These are phyloP conservation scores for Thuidium tamariscinum DNA, from an alignment of 225 moss, liverwort and hornwort genomes.

Conservation along the genomic window DNA sequence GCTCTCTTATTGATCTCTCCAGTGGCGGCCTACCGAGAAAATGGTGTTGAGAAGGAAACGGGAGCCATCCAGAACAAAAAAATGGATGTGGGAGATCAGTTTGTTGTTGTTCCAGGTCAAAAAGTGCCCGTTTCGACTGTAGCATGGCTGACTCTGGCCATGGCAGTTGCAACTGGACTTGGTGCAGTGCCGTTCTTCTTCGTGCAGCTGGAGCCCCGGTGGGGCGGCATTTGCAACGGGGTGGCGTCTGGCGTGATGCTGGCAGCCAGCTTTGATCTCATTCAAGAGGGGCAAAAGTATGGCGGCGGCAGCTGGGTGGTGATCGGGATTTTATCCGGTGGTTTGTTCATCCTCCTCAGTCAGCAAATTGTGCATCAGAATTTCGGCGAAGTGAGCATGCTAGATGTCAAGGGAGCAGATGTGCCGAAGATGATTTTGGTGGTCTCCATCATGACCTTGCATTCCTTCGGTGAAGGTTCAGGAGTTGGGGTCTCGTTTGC, in stretches of 20 bases:
- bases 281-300: constrained; percentile 83
- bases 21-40: constrained; percentile 5
- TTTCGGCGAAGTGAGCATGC: constrained; percentile 84
- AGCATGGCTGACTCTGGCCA: constrained; percentile 66
- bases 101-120: not conserved
- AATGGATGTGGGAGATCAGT: not conserved
- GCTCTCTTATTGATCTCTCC: constrained; percentile 2
- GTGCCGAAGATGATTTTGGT: constrained; percentile 86
- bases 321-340: constrained; percentile 67
- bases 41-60: not conserved
- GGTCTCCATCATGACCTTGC: constrained; percentile 90
- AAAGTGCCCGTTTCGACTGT: constrained; percentile 70
- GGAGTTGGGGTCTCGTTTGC: constrained; percentile 97
- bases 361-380: constrained; percentile 55
- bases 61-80: not conserved
- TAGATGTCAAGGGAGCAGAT: constrained; percentile 86
- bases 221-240: constrained; percentile 93
- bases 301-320: constrained; percentile 97
- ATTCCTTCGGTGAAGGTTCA: constrained; percentile 93
- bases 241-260: constrained; percentile 94
- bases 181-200: constrained; percentile 90
- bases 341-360: constrained; percentile 72
- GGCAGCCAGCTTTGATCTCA: constrained; percentile 98
- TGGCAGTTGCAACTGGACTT: constrained; percentile 92
- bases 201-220: constrained; percentile 73